Evolutionary conservation across 768 basidiomycete species (phyloP).

Genomic region (Polyporus arcularius): DNA sequence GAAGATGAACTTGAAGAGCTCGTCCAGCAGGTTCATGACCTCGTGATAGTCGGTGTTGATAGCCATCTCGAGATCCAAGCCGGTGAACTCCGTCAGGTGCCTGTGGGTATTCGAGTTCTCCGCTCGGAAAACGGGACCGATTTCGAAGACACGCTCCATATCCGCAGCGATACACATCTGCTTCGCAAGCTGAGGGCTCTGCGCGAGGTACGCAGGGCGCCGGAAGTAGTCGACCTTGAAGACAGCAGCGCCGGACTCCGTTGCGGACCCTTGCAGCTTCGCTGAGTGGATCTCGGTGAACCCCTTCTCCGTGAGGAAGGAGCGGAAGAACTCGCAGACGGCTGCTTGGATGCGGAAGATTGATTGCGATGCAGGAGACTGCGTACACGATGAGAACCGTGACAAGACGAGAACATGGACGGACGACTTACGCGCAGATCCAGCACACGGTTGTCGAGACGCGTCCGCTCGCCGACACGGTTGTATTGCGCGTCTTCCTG

Average conservation of each 20-base stretch:
- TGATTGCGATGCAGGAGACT: conserved; percentile 84
- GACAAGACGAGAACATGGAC: not conserved
- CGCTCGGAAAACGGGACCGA: conserved; percentile 94
- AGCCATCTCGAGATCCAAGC: conserved; percentile 97
- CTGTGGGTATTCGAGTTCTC: conserved; percentile 98
- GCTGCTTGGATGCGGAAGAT: conserved; percentile 90
- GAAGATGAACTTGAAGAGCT: conserved; percentile 85
- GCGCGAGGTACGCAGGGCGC: conserved; percentile 91
- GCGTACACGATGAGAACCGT: not conserved
- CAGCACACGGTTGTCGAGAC: conserved; percentile 89
- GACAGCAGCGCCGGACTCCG: conserved; percentile 94
- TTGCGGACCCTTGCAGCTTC: conserved; percentile 94
- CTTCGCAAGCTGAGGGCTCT: conserved; percentile 96
- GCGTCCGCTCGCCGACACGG: conserved; percentile 85
- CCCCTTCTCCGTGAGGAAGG: conserved; percentile 65
- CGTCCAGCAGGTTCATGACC: conserved; percentile 88
- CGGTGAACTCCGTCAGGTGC: conserved; percentile 97
- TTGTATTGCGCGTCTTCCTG: conserved; percentile 59
- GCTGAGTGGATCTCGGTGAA: conserved; percentile 97
- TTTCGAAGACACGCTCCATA: conserved; percentile 97
- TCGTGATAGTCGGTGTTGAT: conserved; percentile 99
- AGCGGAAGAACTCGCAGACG: conserved; percentile 85
- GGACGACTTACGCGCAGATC: conserved; percentile 77
- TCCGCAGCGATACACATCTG: conserved; percentile 99
- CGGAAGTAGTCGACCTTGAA: conserved; percentile 99